Conservation (phyloP, 495 filamentous ascomycete genomes). For the Penicillium fimorum region DNA sequence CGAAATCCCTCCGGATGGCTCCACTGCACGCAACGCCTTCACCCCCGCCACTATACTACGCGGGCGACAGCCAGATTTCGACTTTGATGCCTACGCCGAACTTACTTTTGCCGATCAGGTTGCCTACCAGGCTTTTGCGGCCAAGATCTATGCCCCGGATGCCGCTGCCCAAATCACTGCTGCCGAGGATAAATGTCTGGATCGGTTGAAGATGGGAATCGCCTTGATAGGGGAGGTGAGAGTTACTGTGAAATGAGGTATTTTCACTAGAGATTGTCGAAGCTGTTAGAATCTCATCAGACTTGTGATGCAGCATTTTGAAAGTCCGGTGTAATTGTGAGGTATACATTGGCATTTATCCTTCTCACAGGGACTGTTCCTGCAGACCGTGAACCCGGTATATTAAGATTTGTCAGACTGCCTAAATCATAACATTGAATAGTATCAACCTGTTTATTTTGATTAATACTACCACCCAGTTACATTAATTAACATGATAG, state of each 20-base stretch:
- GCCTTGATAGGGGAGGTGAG: conserved; percentile 30
- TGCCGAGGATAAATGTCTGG: conserved; percentile 38
- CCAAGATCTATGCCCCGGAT: conserved; percentile 24
- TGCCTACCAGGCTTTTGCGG: conserved; percentile 29
- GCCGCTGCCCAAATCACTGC: conserved; percentile 22
- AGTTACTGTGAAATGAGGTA: conserved; percentile 17
- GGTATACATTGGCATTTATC: conserved; percentile 15
- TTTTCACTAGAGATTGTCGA: background rate
- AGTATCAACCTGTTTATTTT: background rate
- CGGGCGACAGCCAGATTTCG: conserved; percentile 38
- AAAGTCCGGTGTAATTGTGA: background rate
- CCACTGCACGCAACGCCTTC: conserved; percentile 18
- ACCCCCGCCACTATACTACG: conserved; percentile 33
- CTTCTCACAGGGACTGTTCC: conserved; percentile 18
- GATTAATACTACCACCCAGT: background rate
- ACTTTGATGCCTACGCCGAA: conserved; percentile 40
- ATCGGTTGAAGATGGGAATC: conserved; percentile 23
- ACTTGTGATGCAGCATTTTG: background rate
- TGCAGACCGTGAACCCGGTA: conserved; percentile 10
- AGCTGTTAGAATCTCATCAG: background rate
- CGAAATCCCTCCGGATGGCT: conserved; percentile 14
- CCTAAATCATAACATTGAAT: background rate
- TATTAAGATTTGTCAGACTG: conserved; percentile 4
- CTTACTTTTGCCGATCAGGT: conserved; percentile 34
- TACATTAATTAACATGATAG: background rate